These are phyloP conservation scores for Dothideomycetes sp. DNA, from an alignment of 2,329 filamentous ascomycete genomes.

Conservation along the genomic window DNA sequence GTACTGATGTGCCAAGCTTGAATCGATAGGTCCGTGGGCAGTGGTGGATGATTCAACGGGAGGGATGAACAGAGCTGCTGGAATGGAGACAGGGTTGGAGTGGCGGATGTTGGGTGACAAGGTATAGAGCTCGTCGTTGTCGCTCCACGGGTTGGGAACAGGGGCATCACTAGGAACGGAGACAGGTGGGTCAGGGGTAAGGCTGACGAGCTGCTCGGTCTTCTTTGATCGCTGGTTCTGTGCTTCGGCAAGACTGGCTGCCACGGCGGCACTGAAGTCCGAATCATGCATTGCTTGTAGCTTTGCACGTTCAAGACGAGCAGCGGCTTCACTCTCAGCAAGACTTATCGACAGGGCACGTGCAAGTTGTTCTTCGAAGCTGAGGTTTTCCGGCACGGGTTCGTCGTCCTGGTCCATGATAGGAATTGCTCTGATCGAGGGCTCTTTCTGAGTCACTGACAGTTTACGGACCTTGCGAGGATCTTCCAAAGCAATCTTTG, in stretches of 20 bases:
- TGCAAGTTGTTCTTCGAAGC: conserved; percentile 29
- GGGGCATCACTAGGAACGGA: conserved; percentile 12
- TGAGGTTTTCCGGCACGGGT: conserved; percentile 19
- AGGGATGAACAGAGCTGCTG: neutral
- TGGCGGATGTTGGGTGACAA: conserved; percentile 21
- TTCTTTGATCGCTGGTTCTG: conserved; percentile 18
- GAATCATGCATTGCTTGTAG: conserved; percentile 20
- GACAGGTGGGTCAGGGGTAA: conserved; percentile 19
- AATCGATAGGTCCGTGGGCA: neutral
- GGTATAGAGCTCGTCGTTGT: conserved; percentile 25
- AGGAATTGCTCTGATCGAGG: conserved; percentile 2
- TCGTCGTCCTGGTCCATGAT: neutral
- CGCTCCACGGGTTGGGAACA: conserved; percentile 9
- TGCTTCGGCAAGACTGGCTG: conserved; percentile 23
- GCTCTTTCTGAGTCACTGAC: conserved; percentile 3
- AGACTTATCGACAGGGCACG: conserved; percentile 29
- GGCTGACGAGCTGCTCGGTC: conserved; percentile 15
- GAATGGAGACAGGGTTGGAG: conserved; percentile 10
- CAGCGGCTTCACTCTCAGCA: conserved; percentile 22
- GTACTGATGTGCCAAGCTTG: conserved; percentile 14
- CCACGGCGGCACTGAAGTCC: conserved; percentile 26
- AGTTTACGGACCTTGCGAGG: conserved; percentile 9
- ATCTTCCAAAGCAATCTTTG: conserved; percentile 31
- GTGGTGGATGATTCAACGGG: neutral
- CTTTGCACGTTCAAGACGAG: conserved; percentile 13